Evolutionary conservation across 305 asterid species (phyloP).

Genomic region (Fraxinus latifolia): DNA sequence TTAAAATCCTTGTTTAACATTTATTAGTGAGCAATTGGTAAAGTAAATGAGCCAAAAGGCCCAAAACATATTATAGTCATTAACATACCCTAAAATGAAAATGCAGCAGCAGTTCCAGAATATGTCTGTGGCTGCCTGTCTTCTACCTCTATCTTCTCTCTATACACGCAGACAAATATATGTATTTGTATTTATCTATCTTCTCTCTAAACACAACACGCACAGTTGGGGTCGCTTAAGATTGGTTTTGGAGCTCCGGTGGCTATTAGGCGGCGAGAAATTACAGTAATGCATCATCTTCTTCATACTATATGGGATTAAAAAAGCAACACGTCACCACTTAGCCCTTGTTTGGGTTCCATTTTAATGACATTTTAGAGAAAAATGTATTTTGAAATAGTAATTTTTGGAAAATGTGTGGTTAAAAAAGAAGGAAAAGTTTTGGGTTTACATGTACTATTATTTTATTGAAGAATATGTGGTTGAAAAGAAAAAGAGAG

Average conservation of each 20-base stretch:
- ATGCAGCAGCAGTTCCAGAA: not conserved
- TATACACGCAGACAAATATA: not conserved
- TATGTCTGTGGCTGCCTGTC: not conserved
- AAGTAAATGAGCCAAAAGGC: not conserved
- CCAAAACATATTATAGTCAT: not conserved
- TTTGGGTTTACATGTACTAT: not conserved
- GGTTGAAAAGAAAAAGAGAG: not conserved
- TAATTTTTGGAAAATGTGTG: not conserved
- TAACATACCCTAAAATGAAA: not conserved
- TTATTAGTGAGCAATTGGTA: not conserved
- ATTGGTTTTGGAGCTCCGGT: no score
- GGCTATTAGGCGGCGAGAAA: no score
- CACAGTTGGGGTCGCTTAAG: no score
- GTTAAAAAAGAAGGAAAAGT: not conserved
- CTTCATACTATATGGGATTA: no score
- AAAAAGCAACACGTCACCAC: no score
- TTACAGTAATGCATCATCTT: no score
- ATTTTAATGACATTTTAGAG: not conserved
- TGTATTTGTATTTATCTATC: not conserved
- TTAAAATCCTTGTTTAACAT: not conserved
- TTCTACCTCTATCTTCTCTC: not conserved
- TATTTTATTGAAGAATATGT: not conserved
- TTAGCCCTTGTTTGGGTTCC: no score
- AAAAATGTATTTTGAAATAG: not conserved
- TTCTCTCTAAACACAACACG: not conserved